These are phyloP conservation scores for Penicillium hesseltinei DNA, from an alignment of 2,329 filamentous ascomycete genomes.

Conservation along the genomic window DNA sequence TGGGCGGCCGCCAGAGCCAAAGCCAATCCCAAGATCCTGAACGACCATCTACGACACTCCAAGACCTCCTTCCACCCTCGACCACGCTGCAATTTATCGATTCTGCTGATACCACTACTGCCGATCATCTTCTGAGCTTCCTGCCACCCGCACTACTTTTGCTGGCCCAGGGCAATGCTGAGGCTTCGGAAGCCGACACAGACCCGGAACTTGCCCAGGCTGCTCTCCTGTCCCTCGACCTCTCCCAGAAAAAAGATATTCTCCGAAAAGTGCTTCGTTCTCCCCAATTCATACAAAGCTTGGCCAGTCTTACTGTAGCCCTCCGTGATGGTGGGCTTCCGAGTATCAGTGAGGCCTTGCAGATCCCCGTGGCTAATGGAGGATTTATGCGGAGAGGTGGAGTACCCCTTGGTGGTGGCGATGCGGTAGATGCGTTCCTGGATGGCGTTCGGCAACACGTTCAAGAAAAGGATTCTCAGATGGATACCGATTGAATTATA, in stretches of 20 bases:
- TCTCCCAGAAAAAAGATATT: slow-evolving; percentile 75
- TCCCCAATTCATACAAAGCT: slow-evolving; percentile 85
- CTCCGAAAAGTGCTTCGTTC: slow-evolving; percentile 79
- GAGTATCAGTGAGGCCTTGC: slow-evolving; percentile 81
- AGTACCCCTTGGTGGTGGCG: slow-evolving; percentile 81
- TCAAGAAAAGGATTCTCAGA: slow-evolving; percentile 52
- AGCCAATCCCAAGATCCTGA: slow-evolving; percentile 51
- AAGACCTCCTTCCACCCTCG: slow-evolving; percentile 76
- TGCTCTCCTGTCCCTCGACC: slow-evolving; percentile 69
- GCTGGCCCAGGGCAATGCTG: slow-evolving; percentile 66
- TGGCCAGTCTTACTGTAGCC: slow-evolving; percentile 81
- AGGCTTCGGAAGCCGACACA: slow-evolving; percentile 64
- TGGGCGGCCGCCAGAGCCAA: slow-evolving; percentile 57
- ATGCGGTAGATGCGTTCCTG: slow-evolving; percentile 88
- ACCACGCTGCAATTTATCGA: slow-evolving; percentile 77
- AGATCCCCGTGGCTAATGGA: slow-evolving; percentile 77
- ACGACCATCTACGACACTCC: slow-evolving; percentile 75
- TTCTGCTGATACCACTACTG: slow-evolving; percentile 59
- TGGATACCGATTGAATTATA: slow-evolving; percentile 44
- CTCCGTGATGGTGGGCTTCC: slow-evolving; percentile 87
- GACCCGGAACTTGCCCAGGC: slow-evolving; percentile 66
- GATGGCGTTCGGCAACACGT: slow-evolving; percentile 81
- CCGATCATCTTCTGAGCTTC: slow-evolving; percentile 73
- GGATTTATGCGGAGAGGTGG: slow-evolving; percentile 74
- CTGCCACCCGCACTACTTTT: slow-evolving; percentile 77